Evolutionary conservation across 352 stramenopile genomes (phyloP).

Genomic region (Pythium aphanidermatum): DNA sequence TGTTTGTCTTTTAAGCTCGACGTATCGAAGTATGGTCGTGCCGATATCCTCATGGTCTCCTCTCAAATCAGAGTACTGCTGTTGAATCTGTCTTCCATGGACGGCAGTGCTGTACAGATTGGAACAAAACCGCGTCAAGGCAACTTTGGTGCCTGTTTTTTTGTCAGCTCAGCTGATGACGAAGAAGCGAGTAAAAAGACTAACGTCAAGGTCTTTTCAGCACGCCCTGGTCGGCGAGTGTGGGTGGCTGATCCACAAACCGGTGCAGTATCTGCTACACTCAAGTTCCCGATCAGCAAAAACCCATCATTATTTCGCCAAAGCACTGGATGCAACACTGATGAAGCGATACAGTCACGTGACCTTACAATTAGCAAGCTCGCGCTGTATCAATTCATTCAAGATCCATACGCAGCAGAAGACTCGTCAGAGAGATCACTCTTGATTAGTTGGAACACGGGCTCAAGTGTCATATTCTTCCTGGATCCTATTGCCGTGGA

Average conservation of each 20-base stretch:
- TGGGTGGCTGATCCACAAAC: constrained; percentile 77
- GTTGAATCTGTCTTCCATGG: constrained; percentile 61
- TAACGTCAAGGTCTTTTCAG: constrained; percentile 74
- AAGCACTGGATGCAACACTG: constrained; percentile 37
- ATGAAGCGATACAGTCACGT: constrained; percentile 63
- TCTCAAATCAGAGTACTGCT: constrained; percentile 77
- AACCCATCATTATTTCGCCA: constrained; percentile 56
- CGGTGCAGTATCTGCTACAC: constrained; percentile 71
- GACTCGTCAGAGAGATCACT: constrained; percentile 37
- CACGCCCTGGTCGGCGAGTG: constrained; percentile 68
- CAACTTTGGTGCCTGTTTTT: constrained; percentile 80
- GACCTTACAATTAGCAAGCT: constrained; percentile 82
- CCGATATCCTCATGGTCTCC: constrained; percentile 77
- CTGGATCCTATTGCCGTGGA: constrained; percentile 76
- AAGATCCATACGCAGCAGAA: constrained; percentile 47
- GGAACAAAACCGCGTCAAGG: constrained; percentile 78
- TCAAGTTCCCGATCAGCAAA: constrained; percentile 78
- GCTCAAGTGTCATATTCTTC: constrained; percentile 78
- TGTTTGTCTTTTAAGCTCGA: constrained; percentile 39
- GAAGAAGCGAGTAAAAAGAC: constrained; percentile 25
- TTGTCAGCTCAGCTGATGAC: constrained; percentile 33
- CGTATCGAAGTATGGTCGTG: constrained; percentile 36
- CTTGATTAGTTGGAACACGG: constrained; percentile 77
- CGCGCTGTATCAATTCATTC: constrained; percentile 61
- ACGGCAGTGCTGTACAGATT: constrained; percentile 75